Evolutionary conservation across 495 filamentous ascomycete species (phyloP).

Genomic region (Jackrogersella multiformis): DNA sequence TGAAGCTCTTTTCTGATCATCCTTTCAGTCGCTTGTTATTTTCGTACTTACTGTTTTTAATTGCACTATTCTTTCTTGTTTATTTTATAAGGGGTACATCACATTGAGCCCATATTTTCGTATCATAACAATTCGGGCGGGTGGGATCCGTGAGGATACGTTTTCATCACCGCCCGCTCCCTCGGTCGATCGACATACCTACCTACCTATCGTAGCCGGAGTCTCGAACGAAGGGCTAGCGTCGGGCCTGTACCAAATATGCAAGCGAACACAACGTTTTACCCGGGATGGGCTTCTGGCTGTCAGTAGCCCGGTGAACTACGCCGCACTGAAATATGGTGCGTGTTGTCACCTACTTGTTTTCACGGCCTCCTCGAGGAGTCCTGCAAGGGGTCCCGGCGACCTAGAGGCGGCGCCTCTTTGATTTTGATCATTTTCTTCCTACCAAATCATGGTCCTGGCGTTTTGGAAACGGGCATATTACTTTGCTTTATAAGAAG

Average conservation of each 20-base stretch:
- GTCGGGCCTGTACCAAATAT: conserved; percentile 2
- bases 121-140: conserved; percentile 3
- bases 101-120: neutral
- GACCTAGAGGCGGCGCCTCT: conserved; percentile 24
- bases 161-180: conserved; percentile 3
- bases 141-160: conserved; percentile 40
- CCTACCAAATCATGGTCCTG: conserved; percentile 1
- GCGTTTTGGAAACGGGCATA: conserved; percentile 17
- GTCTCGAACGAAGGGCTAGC: neutral
- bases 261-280: conserved; percentile 20
- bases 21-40: conserved; percentile 6
- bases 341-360: neutral
- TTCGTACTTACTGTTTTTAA: conserved; percentile 7
- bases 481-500: conserved; percentile 17
- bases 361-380: conserved; percentile 3
- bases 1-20: neutral
- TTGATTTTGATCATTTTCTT: neutral
- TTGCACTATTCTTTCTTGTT: conserved; percentile 1
- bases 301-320: neutral
- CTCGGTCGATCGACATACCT: neutral
- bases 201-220: neutral
- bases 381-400: conserved; percentile 9
- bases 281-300: neutral
- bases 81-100: neutral
- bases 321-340: conserved; percentile 19